Base-by-base conservation (phyloP, 352 stramenopile species). In the Globisporangium nagaii region DNA sequence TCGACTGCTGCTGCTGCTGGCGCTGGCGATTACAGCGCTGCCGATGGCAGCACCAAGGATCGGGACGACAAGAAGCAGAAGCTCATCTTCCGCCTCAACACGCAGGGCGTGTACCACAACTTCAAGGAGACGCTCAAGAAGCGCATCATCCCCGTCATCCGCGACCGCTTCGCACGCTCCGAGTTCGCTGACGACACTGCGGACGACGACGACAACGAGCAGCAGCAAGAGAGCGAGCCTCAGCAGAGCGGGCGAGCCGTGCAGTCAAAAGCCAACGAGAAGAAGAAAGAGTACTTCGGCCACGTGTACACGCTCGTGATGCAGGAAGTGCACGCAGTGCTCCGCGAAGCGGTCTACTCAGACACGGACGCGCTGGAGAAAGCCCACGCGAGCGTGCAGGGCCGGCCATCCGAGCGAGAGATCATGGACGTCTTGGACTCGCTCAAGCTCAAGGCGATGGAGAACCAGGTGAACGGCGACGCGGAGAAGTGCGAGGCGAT, bases 71-170 rank as follows among this genome's bases (percentile, higher is more conserved):
- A 86, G 61, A 75, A 73, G 13, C 77, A 88, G 60, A 75, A 70
- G 24, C 71, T 94, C 13, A 75, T 94, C 25, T 91, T 88, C 43
- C 66, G 80, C 9, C 65, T 94, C 3, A 94, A 94, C 58, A 75
- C 82, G 2, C 68, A 90, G 31, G 80, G 83, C 13, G 58, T 71
- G 25, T 94, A 94, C 60, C 83, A 92, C 53, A 66, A 66, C 19
- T 90, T 94, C 51, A 94, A 92, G 49, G 79, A 94, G 55, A 61
- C 78, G 43, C 78, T 94, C 42, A 91, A 91, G 67, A 89, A 88
- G 57, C 80, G 73, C 39, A 68, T 93, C n/a, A 65, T 92, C 8
- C 70, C 75, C 8, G 45, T 94, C 11, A 85, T 92, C 37, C 77
- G 79, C 10, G 73, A 90, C 46, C 62, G 65, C 20, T 85, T 85